Evolutionary conservation across 2,329 filamentous ascomycete species (phyloP).

Genomic region (Trichoderma atrobrunneum): DNA sequence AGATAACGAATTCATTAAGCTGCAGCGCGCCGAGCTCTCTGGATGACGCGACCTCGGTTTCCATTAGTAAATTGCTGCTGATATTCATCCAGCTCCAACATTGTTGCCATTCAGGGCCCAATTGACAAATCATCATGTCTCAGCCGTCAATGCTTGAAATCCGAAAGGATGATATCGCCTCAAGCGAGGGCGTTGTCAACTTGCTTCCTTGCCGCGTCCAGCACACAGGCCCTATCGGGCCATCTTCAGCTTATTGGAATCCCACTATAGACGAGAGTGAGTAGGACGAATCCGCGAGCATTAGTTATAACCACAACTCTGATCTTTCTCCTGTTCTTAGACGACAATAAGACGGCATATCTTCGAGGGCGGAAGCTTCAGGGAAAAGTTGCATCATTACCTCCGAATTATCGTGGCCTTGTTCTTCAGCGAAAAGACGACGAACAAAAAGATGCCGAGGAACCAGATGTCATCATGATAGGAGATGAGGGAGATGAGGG

Average conservation of each 20-base stretch:
- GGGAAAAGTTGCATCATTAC: slow-evolving; percentile 64
- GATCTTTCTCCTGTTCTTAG: slow-evolving; percentile 33
- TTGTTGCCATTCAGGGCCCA: neutral
- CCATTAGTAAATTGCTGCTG: neutral
- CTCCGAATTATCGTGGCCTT: slow-evolving; percentile 67
- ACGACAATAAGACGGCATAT: slow-evolving; percentile 56
- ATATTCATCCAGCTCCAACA: neutral
- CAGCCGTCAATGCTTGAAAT: slow-evolving; percentile 44
- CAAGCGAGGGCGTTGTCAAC: slow-evolving; percentile 56
- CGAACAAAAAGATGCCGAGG: neutral
- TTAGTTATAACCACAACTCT: neutral
- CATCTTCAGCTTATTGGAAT: slow-evolving; percentile 67
- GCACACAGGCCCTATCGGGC: slow-evolving; percentile 67
- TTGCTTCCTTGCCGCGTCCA: slow-evolving; percentile 78
- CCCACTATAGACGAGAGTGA: slow-evolving; percentile 45
- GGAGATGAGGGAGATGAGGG: slow-evolving; percentile 35
- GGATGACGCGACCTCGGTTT: neutral
- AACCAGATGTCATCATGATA: slow-evolving; percentile 23
- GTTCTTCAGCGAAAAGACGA: slow-evolving; percentile 46
- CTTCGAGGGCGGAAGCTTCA: slow-evolving; percentile 78
- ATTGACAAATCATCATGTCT: slow-evolving; percentile 34
- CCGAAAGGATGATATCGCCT: slow-evolving; percentile 24
- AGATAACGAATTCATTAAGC: slow-evolving; percentile 1
- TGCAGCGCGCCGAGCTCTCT: neutral
- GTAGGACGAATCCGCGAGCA: neutral